phyloP scores from a whole-genome alignment of 495 filamentous ascomycete species.

The Penicillium dipodomyicola region DNA sequence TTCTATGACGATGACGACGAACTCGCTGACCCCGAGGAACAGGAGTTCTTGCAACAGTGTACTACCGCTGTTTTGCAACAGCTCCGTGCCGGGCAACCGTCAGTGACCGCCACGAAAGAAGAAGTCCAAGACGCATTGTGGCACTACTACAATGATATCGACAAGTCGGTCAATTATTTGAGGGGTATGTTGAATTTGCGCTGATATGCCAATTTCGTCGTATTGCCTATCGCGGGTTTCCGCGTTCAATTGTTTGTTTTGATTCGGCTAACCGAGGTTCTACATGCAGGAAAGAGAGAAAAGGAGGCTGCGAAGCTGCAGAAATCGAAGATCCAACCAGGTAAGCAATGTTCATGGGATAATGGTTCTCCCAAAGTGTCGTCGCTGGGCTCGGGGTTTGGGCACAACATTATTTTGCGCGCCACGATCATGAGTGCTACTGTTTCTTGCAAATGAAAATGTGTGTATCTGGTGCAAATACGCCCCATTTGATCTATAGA shows the following conservation, averaged over 20 bases:
- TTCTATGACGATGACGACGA: conserved; percentile 45
- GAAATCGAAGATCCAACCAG: conserved; percentile 35
- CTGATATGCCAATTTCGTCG: background rate
- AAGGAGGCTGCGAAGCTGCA: conserved; percentile 43
- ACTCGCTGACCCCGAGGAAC: conserved; percentile 42
- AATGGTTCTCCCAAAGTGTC: conserved; percentile 14
- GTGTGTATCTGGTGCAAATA: conserved; percentile 18
- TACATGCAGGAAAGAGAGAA: conserved; percentile 38
- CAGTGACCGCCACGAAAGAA: conserved; percentile 42
- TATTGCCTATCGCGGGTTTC: background rate
- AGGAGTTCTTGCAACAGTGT: conserved; percentile 41
- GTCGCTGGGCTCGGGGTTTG: conserved; percentile 38
- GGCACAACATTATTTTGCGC: background rate
- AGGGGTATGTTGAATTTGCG: conserved; percentile 49
- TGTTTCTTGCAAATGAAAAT: conserved; percentile 8
- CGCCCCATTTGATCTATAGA: conserved; percentile 12
- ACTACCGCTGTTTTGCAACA: conserved; percentile 38
- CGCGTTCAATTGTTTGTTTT: conserved; percentile 1
- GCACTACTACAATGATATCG: conserved; percentile 94
- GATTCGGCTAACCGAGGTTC: conserved; percentile 6
- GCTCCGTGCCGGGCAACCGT: conserved; percentile 40
- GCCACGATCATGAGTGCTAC: conserved; percentile 1
- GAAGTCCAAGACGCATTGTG: conserved; percentile 88
- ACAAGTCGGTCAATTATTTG: conserved; percentile 77
- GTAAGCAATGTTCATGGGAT: conserved; percentile 45